Evolutionary conservation across 2,329 filamentous ascomycete species (phyloP), one percentile per base, ranked within the genome.

Genomic region (Epichloe amarillans): DNA sequence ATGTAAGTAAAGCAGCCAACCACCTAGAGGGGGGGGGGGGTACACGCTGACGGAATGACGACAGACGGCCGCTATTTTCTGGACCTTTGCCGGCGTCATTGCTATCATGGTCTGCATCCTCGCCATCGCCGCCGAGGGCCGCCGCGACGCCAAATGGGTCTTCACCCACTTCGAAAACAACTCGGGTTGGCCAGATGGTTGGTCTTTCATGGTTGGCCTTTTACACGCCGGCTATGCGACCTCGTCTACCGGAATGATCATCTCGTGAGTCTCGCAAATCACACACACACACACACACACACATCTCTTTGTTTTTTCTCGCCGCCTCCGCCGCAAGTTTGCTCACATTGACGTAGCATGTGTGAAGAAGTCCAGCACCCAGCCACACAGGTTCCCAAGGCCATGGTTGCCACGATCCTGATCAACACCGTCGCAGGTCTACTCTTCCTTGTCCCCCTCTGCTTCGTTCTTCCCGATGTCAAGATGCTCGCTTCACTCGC

Each of bases 241-340:
- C 14, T 87, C 83, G 4, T 84, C 83, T 15, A 87, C 83, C 0
- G 85, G 85, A 66, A 88, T 88, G 84, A 83, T 88, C 53, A 83
- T 88, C 62, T 84, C 80, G 80, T 83, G 69, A 73, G 79, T 72
- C 15, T 15, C 26, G 19, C 15, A 14, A 36, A 19, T 30, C 23
- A 10, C 19, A 15, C 10, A 23, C n/a, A 23, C 21, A 11, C n/a
- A n/a, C n/a, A n/a, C 23, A 10, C 19, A 15, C 10, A 23, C n/a
- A 23, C 21, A 11, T 21, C 12, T 41, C 14, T 14, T 11, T 47
- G 10, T n/a, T 26, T 40, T n/a, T 26, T 40, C 23, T 11, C 23
- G 1, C 15, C 19, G 19, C 14, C n/a, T n/a, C n/a, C 10, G 4
- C 23, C 36, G 15, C 17, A 17, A 17, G 46, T 47, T 47, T 17